Evolutionary conservation across 257 asterid genomes (phyloP), one percentile per base, ranked within the genome.

Genomic region (Lavandula angustifolia): DNA sequence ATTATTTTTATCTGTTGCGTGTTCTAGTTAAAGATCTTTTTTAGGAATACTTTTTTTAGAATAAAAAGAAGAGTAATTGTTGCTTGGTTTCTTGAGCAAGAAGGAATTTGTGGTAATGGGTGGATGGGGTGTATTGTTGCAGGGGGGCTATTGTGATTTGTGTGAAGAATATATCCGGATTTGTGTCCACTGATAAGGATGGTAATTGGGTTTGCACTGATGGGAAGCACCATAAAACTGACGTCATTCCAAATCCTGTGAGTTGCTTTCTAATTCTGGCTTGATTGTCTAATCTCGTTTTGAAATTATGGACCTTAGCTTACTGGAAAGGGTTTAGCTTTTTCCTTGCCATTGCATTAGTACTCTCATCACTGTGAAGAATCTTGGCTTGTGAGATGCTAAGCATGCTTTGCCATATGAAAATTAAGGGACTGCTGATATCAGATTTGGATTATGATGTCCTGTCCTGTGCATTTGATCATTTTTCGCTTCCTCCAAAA

Each of bases 131-230:
- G 55, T 7, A 27, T 38, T 10, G 17, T 12, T 79, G 46, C 84
- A 92, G 96, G 60, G 97, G 85, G 72, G 96, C 88, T 31, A 78
- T 81, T 73, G 79, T 92, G 68, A 63, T 92, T 37, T 68, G 79
- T 1, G 97, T 92, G 59, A 72, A 78, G 80, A 87, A 84, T 76
- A 63, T 81, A 6, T 77, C 91, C 0, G 95, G 96, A 47, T 76
- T 69, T 68, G 75, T 92, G 41, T 84, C 96, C 14, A 72, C 70
- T 50, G 91, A 82, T 48, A 78, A 66, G 75, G 95, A 92, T 72
- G 94, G 96, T 18, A 73, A 77, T 49, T 89, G 96, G 97, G 67
- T 84, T 29, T 82, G 81, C 83, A 81, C 84, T n/a, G 80, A 73
- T 51, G 79, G 79, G 12, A 82, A 68, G 55, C 81, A 68, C 66